These are phyloP conservation scores for Epichloe gansuensis DNA, from an alignment of 2,329 filamentous ascomycete species.

Conservation along the genomic window DNA sequence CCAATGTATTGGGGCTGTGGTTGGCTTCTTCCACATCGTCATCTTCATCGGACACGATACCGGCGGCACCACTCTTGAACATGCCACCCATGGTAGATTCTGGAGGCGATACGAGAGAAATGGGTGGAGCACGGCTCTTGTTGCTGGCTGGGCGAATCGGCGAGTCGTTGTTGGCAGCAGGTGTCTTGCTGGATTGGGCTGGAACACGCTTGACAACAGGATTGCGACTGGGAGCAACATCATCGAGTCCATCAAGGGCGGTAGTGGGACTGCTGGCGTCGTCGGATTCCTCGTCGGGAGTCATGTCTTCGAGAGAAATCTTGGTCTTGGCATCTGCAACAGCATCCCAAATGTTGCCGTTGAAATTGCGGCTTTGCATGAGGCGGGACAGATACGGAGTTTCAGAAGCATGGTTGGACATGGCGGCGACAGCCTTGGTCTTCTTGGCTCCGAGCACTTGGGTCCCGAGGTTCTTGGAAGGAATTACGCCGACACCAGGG, in stretches of 20 bases:
- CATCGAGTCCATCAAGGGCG: constrained; percentile 6
- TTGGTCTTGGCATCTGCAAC: constrained; percentile 47
- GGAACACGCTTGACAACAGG: constrained; percentile 45
- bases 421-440: not conserved
- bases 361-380: constrained; percentile 48
- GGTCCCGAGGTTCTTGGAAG: constrained; percentile 18
- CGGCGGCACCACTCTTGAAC: constrained; percentile 11
- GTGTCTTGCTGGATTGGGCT: constrained; percentile 37
- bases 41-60: constrained; percentile 29
- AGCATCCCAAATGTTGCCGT: constrained; percentile 43
- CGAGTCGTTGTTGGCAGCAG: constrained; percentile 29
- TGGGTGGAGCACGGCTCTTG: constrained; percentile 35
- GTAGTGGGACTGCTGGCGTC: constrained; percentile 13
- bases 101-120: constrained; percentile 26
- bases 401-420: constrained; percentile 40
- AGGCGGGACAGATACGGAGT: constrained; percentile 56
- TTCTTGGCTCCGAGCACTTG: not conserved
- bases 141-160: constrained; percentile 40
- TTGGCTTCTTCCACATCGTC: constrained; percentile 45
- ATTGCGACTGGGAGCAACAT: constrained; percentile 16
- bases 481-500: constrained; percentile 33
- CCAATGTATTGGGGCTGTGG: constrained; percentile 54
- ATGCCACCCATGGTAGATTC: constrained; percentile 11
- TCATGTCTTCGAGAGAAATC: constrained; percentile 35
- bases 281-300: constrained; percentile 43